These are phyloP conservation scores for Nelumbo lutea DNA, from an alignment of 164 flowering plant species.

Conservation along the genomic window DNA sequence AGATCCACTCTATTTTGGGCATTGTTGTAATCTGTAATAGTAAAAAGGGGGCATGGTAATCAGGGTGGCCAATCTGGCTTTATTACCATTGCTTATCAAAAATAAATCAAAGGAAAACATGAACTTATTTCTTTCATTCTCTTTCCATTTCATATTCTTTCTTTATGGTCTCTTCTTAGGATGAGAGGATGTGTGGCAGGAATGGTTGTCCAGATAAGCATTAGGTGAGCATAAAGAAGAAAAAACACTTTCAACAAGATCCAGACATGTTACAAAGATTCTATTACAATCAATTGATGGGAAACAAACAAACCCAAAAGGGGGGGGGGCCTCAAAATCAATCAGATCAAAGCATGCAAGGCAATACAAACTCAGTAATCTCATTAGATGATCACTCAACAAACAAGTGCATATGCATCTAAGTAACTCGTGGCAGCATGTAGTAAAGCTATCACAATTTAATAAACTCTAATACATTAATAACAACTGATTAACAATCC, in stretches of 20 bases:
- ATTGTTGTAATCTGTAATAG: no score
- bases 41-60: no score
- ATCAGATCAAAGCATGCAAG: not conserved
- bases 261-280: not conserved
- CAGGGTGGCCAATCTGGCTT: no score
- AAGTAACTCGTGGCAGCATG: not conserved
- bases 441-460: not conserved
- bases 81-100: no score
- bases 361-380: not conserved
- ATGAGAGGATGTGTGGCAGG: not conserved
- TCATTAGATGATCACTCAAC: not conserved
- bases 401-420: not conserved
- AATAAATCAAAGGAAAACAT: no score
- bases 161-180: no score
- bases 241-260: not conserved
- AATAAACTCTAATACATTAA: not conserved
- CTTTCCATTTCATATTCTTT: no score
- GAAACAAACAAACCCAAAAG: not conserved
- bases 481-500: slow-evolving; percentile 28
- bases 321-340: not conserved
- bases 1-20: no score
- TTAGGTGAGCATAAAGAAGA: not conserved
- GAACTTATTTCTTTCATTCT: no score
- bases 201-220: not conserved
- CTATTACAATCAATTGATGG: not conserved